A percentile compares a stretch with the other conserved stretches of the same genome.
phyloP scores from a whole-genome alignment of 169 alveolate genomes.

The Babesia gibsoni region DNA sequence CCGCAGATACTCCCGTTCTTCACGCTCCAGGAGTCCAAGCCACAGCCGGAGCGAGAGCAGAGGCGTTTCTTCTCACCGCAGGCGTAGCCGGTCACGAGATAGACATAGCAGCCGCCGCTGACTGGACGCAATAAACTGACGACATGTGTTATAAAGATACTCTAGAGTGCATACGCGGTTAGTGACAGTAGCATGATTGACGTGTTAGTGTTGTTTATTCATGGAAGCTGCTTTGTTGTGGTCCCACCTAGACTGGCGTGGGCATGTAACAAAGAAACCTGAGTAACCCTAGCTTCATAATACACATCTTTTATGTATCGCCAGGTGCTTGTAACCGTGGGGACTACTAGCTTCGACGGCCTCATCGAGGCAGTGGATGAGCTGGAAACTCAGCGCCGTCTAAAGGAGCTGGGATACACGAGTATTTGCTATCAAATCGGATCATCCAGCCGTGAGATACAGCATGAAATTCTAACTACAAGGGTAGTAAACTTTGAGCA shows the following conservation, averaged over 20 bases:
- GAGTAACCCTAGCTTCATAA: too few species aligned
- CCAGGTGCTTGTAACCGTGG: constrained; percentile 59
- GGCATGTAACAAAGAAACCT: too few species aligned
- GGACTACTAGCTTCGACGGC: constrained; percentile 55
- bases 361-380: constrained; percentile 40
- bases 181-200: too few species aligned
- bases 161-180: too few species aligned
- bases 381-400: constrained; percentile 20
- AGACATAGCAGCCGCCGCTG: constrained; percentile 4
- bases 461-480: background rate
- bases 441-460: background rate
- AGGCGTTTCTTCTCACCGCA: background rate
- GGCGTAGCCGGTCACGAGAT: constrained; percentile 34
- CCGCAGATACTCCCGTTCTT: background rate
- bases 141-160: too few species aligned
- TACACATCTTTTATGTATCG: background rate
- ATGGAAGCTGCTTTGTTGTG: too few species aligned
- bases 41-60: constrained; percentile 11
- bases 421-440: constrained; percentile 53
- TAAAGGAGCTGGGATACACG: constrained; percentile 49
- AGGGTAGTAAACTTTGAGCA: constrained; percentile 54
- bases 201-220: too few species aligned
- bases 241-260: too few species aligned
- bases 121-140: too few species aligned
- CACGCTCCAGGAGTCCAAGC: constrained; percentile 14